phyloP scores from a whole-genome alignment of 176 grass and related monocot genomes.

The Aegilops tauschii region DNA sequence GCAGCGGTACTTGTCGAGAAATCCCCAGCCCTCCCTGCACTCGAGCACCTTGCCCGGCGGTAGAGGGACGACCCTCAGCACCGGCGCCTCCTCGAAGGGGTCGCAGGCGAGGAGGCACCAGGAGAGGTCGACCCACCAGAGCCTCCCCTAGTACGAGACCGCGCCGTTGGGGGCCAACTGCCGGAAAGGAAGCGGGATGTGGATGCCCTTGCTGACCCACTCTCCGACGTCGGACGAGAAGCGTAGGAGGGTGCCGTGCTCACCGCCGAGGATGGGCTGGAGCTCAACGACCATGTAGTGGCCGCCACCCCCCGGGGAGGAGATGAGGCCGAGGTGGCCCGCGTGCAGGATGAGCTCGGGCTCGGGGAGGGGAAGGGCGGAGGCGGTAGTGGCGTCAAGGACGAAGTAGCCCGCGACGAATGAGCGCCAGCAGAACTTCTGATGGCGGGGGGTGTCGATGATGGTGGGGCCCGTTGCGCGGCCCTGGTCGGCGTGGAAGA shows the following conservation, averaged over 20 bases:
- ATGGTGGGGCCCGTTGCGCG: too few species aligned
- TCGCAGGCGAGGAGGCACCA: background rate
- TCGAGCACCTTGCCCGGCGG: background rate
- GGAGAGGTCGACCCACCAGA: slow-evolving; percentile 13
- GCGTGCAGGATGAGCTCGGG: too few species aligned
- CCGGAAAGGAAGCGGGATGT: background rate
- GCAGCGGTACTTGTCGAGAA: slow-evolving; percentile 4
- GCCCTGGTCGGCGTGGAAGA: too few species aligned
- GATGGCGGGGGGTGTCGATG: too few species aligned
- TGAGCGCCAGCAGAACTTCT: too few species aligned
- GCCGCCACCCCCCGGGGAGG: too few species aligned
- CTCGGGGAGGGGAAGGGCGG: too few species aligned
- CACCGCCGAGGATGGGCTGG: background rate
- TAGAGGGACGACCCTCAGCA: background rate
- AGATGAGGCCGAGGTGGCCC: too few species aligned
- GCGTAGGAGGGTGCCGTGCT: background rate
- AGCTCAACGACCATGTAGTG: slow-evolving; percentile 11
- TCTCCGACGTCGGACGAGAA: slow-evolving; percentile 12
- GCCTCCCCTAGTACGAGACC: background rate
- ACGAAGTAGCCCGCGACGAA: too few species aligned
- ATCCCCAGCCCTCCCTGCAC: background rate
- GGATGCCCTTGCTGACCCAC: slow-evolving; percentile 9
- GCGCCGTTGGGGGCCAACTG: background rate
- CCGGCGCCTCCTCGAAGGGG: background rate
- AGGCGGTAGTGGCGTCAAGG: too few species aligned